Evolutionary conservation across 805 yeast species (phyloP), one percentile per base, ranked within the genome.

Genomic region (Komagataella phaffii): DNA sequence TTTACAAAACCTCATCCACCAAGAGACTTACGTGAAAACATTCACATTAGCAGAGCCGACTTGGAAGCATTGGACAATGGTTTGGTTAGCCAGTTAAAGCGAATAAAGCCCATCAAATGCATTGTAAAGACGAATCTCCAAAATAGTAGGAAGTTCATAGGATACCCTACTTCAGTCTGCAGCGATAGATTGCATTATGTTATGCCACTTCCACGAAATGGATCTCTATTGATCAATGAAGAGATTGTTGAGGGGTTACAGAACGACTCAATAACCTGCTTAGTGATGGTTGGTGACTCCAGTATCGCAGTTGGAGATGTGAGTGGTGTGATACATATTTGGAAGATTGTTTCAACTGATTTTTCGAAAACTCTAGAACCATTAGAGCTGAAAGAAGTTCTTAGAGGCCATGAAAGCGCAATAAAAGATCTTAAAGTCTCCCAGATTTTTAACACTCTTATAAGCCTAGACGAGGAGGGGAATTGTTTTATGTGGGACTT

Each of bases 1-100:
- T 87, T 89, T 58, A 69, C 67, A 17, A 75, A 74, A 50, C 83
- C 89, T 0, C 96, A 88, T 63, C 83, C 85, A 1, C 55, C 60
- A 23, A 70, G 74, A 51, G 77, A 70, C 2, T 64, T 30, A 8
- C 40, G 40, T 30, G 40, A 30, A 5, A 30, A 30, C 14, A 30
- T 30, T 30, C 14, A 3, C 40, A 30, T 30, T 30, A 30, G 40
- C 40, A 30, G 14, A 30, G 40, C 40, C 12, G 40, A 30, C 3
- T 8, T 30, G 40, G 40, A 30, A 30, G n/a, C 40, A 5, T 14
- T 30, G 14, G 40, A 30, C 5, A 30, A 30, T 14, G 40, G 40
- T 8, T 30, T 30, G 40, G n/a, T 30, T 10, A 30, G 40, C 14
- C n/a, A 30, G 6, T 10, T 30, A 30, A 30, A 30, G 40, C 3